Evolutionary conservation across 2,329 filamentous ascomycete species (phyloP), one percentile per base, ranked within the genome.

Genomic region (Chalara sp.): DNA sequence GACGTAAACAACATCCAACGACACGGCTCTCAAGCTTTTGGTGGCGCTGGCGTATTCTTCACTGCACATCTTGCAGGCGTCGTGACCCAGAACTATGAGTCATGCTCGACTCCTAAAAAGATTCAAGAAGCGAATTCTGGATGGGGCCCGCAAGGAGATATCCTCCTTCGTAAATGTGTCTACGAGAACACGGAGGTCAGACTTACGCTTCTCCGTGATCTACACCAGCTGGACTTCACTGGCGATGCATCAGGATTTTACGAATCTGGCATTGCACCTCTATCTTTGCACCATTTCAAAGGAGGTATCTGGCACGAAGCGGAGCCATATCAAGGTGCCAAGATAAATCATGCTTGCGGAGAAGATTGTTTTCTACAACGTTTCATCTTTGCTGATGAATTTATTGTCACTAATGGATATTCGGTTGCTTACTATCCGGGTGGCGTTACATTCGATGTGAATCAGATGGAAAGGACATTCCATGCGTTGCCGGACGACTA

Each of bases 121-220:
- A 68, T 81, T 46, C 64, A 69, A 40, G 75, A 80, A 59, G 70
- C 78, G 13, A 74, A 81, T 63, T 75, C 76, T 0, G 78, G 78
- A 48, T 81, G 78, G 76, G 78, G 78, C 2, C 74, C 78, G 5
- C 63, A 65, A 55, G 63, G 63, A 11, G 63, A 65, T 46, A 62
- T 65, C 37, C 48, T 65, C 6, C 54, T 65, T 8, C 53, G 62
- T 41, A 63, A 63, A 52, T 65, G 63, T 42, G 61, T 65, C 32
- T 62, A 61, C 49, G 63, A 63, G 44, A 52, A 65, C 45, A 65
- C 62, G 6, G 62, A 65, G 43, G 56, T 62, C 5, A 62, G 61
- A 6, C 51, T 65, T 12, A 62, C 62, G 6, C 49, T 63, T 44
- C 53, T 65, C 5, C 56, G 58, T 3, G 61, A 63, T 10, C 53